A percentile compares a stretch with the other conserved stretches of the same genome.
Evolutionary conservation across 176 grass and related monocot species (phyloP).

Genomic region (Thinopyrum elongatum): DNA sequence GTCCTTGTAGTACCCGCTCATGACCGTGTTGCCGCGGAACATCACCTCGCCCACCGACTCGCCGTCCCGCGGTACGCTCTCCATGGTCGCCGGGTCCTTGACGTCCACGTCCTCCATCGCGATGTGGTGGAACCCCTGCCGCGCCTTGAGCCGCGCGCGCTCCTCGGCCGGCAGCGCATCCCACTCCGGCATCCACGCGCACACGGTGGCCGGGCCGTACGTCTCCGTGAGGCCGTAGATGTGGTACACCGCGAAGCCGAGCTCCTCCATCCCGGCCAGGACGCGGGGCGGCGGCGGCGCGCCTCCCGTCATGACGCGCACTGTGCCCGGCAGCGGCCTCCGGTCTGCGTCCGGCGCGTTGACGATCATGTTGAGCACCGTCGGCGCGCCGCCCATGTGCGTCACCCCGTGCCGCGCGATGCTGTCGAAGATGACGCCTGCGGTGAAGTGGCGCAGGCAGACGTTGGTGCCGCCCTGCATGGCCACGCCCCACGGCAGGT

Average conservation of each 20-base stretch:
- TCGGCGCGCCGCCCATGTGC: conserved; percentile 68
- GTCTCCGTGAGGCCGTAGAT: conserved; percentile 85
- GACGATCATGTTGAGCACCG: conserved; percentile 64
- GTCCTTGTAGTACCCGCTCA: conserved; percentile 83
- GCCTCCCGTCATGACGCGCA: conserved; percentile 54
- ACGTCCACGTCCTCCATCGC: conserved; percentile 61
- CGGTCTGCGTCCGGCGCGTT: conserved; percentile 37
- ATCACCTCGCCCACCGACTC: conserved; percentile 75
- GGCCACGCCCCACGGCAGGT: conserved; percentile 60
- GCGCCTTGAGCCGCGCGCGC: conserved; percentile 57
- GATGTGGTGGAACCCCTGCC: conserved; percentile 70
- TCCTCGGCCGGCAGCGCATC: conserved; percentile 48
- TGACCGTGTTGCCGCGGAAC: conserved; percentile 81
- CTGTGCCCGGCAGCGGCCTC: conserved; percentile 20
- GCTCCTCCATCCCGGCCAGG: conserved; percentile 59
- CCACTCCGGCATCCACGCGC: conserved; percentile 78
- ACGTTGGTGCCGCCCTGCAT: conserved; percentile 69
- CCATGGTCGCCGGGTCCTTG: conserved; percentile 70
- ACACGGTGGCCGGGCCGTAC: conserved; percentile 57
- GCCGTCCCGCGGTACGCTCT: conserved; percentile 55
- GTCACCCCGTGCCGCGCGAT: conserved; percentile 43
- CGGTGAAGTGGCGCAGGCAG: conserved; percentile 51
- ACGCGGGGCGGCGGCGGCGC: conserved; percentile 59
- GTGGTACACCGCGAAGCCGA: conserved; percentile 65
- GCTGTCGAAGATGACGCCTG: conserved; percentile 44